These are phyloP conservation scores for Drechslerella coelobrocha DNA, from an alignment of 2,329 filamentous ascomycete species.

Conservation along the genomic window DNA sequence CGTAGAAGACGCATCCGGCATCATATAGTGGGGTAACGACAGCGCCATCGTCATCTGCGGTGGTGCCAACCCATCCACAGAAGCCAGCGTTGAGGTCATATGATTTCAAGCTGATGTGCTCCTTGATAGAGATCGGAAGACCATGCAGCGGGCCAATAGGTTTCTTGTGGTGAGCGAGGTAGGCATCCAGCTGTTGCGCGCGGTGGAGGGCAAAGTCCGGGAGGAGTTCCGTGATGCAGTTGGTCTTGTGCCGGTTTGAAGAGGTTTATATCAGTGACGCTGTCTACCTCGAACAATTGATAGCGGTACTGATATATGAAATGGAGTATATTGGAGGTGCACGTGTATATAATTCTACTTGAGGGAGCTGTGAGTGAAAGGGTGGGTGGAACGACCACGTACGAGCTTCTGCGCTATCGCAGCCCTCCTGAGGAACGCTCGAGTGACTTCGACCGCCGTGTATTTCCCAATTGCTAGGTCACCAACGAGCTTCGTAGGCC, in stretches of 20 bases:
- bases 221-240: constrained; percentile 61
- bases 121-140: constrained; percentile 65
- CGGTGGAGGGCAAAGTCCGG: constrained; percentile 56
- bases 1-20: constrained; percentile 64
- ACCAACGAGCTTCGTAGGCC: constrained; percentile 60
- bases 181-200: constrained; percentile 57
- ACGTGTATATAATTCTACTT: no score
- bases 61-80: constrained; percentile 62
- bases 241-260: constrained; percentile 57
- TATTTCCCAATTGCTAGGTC: constrained; percentile 61
- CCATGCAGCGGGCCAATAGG: constrained; percentile 59
- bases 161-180: constrained; percentile 55
- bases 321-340: no score
- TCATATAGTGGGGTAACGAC: constrained; percentile 62
- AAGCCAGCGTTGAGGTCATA: constrained; percentile 63
- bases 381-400: no score
- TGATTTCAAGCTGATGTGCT: constrained; percentile 63
- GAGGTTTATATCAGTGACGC: background rate
- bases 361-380: background rate
- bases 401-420: constrained; percentile 64
- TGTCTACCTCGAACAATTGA: constrained; percentile 1
- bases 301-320: constrained; percentile 3
- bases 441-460: constrained; percentile 61
- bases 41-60: constrained; percentile 61
- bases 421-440: constrained; percentile 66